These are phyloP conservation scores for Pulicaria dysenterica DNA, from an alignment of 129 eudicot genomes.

Conservation along the genomic window DNA sequence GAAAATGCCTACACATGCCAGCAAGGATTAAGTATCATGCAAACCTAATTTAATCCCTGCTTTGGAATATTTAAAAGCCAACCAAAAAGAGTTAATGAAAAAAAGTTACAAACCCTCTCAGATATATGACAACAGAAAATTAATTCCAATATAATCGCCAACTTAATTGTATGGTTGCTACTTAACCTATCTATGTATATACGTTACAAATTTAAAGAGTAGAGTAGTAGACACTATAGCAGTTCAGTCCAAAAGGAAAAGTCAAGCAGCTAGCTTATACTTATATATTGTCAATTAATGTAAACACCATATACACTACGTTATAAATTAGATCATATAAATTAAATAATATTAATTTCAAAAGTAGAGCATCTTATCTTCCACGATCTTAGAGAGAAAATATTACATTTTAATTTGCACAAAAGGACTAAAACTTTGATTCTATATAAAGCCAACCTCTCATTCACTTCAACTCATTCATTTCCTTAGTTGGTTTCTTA, in stretches of 20 bases:
- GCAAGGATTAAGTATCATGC: too few species aligned
- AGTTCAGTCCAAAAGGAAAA: neutral
- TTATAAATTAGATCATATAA: neutral
- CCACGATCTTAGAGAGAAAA: neutral
- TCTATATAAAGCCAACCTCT: constrained; percentile 11
- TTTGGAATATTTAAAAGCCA: too few species aligned
- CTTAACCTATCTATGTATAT: too few species aligned
- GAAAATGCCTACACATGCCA: too few species aligned
- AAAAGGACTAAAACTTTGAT: neutral
- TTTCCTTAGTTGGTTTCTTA: constrained; percentile 33
- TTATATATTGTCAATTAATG: neutral
- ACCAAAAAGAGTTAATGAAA: too few species aligned
- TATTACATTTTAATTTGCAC: neutral
- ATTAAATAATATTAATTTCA: neutral
- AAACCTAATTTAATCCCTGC: too few species aligned
- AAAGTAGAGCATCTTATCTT: constrained; percentile 3
- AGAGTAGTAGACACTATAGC: too few species aligned
- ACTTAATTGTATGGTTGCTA: too few species aligned
- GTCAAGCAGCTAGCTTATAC: neutral
- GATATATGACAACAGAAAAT: too few species aligned
- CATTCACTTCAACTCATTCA: neutral
- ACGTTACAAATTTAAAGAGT: too few species aligned
- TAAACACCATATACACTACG: neutral
- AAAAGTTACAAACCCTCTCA: too few species aligned
- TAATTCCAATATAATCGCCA: too few species aligned